Conservation (phyloP, 139 green algal species). For the Tetradesmus obliquus region DNA sequence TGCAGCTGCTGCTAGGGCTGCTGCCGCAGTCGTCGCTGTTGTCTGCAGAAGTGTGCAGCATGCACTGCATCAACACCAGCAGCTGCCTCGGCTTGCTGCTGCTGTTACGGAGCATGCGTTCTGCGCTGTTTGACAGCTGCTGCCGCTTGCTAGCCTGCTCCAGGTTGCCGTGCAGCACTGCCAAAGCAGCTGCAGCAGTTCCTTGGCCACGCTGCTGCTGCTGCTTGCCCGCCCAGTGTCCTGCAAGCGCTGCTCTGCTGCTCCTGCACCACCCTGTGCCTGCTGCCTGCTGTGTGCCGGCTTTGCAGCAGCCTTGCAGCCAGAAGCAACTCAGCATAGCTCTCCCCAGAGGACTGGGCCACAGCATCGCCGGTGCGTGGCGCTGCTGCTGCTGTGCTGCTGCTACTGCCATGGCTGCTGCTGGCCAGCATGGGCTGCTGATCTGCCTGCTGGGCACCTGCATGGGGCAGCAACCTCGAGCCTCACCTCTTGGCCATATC, state of each 20-base stretch:
- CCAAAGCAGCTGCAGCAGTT: no score
- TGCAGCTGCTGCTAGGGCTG: neutral
- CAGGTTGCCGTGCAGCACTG: no score
- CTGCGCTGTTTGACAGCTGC: no score
- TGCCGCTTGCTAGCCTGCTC: no score
- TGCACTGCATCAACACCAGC: no score
- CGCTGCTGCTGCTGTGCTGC: neutral
- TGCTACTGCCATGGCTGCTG: neutral
- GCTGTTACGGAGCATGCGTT: no score
- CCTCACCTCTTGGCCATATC: constrained; percentile 88
- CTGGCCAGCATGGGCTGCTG: neutral
- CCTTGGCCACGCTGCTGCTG: neutral
- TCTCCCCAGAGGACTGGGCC: no score
- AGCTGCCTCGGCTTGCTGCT: no score
- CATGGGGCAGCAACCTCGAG: neutral
- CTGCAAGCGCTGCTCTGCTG: neutral
- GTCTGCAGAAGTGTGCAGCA: no score
- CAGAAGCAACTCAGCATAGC: neutral
- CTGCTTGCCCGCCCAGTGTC: neutral
- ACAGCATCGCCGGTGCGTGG: no score
- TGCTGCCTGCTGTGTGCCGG: neutral
- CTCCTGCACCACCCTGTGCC: neutral
- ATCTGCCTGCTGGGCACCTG: neutral
- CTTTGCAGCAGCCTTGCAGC: neutral
- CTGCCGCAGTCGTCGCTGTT: neutral